These are phyloP conservation scores for Fennellomyces sp. DNA, from an alignment of 371 early-diverging fungal species.

Conservation along the genomic window DNA sequence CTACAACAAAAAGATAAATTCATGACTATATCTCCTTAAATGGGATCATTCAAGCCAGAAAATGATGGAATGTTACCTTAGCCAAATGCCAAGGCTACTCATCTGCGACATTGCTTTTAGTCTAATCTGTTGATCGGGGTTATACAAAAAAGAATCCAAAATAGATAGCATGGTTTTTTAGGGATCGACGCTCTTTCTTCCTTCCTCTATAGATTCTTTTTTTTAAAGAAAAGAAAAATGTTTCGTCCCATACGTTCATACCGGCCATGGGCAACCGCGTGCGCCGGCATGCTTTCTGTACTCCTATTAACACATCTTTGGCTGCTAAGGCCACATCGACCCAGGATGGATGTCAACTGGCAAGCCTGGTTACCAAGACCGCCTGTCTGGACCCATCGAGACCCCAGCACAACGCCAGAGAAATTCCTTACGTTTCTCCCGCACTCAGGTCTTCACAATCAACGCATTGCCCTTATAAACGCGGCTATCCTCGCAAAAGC, in stretches of 20 bases:
- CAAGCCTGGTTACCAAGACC: constrained; percentile 1
- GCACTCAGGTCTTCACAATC: constrained; percentile 66
- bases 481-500: constrained; percentile 58
- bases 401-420: neutral
- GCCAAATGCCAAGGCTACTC: neutral
- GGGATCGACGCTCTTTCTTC: neutral
- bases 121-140: neutral
- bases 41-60: neutral
- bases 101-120: neutral
- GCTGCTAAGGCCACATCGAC: neutral
- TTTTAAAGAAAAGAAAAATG: neutral
- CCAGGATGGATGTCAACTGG: neutral
- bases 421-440: constrained; percentile 59
- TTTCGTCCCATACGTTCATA: neutral
- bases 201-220: neutral
- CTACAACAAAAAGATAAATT: no score
- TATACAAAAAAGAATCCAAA: neutral
- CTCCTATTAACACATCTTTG: neutral
- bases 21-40: neutral
- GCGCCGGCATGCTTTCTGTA: neutral
- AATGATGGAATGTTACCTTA: no score
- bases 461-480: constrained; percentile 58
- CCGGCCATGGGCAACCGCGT: neutral
- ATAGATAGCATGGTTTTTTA: neutral
- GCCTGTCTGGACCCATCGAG: neutral